Base-by-base conservation (phyloP, 441 rosid species). In the Gossypium gossypioides region DNA sequence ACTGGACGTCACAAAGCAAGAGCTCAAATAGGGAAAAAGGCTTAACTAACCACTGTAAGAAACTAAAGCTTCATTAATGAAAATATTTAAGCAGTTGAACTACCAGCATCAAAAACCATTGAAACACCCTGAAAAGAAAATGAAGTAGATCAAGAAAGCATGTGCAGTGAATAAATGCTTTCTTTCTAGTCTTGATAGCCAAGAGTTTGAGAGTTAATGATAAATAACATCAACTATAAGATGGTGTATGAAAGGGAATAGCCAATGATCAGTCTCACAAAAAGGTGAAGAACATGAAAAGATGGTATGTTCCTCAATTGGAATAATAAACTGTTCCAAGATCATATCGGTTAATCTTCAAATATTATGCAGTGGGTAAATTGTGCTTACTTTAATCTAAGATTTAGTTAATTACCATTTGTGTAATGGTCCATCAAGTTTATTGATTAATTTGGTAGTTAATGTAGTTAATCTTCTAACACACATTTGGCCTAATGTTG, bases 191-290 rank as follows among this genome's bases (percentile, higher is more conserved):
- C 54, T 40, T 56, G 64, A 58, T 75, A 7, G 42, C 42, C 42
- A 37, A 37, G 42, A 37, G 71, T 22, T 22, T 48, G 57, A 72
- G 52, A 50, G 42, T 68, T 61, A 34, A 44, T 46, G 67, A 73
- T 61, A 61, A 69, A 60, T 16, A 77, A 65, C 32, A 74, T 79
- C 80, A 79, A 72, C 65, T 10, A 9, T 3, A 3, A 52, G 6
- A 6, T 54, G 58, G 25, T 19, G 12, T 57, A 0, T 3, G 61
- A 59, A 27, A 59, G 73, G 76, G 71, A 78, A 78, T 62, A 1
- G 76, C 63, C 74, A 75, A 81, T 81, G 58, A 85, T 81, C 67
- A 65, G 68, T 29, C 72, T 74, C 82, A 70, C 72, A 71, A 72
- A 83, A 81, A 68, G 64, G n/a, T 67, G 22, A 76, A 60, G 48